A percentile compares a stretch with the other conserved stretches of the same genome.
phyloP scores from a whole-genome alignment of 2,329 filamentous ascomycete species.

The Dactylonectria macrodidyma region DNA sequence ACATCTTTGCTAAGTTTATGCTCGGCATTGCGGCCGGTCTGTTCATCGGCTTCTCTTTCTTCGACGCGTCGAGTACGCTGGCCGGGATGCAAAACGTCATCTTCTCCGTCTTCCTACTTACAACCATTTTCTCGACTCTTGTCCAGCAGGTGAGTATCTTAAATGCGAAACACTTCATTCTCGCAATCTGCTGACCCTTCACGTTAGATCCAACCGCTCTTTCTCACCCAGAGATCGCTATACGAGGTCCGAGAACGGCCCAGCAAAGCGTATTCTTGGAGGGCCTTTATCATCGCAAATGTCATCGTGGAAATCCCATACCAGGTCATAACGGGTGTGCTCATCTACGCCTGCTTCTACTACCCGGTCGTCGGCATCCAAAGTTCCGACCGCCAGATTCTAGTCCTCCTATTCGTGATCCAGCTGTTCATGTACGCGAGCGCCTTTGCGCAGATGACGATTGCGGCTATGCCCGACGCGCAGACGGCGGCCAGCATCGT shows the following conservation, averaged over 20 bases:
- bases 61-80: slow-evolving; percentile 64
- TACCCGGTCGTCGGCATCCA: slow-evolving; percentile 71
- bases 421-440: slow-evolving; percentile 80
- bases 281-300: slow-evolving; percentile 80
- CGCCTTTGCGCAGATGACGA: slow-evolving; percentile 81
- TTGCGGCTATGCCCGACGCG: slow-evolving; percentile 78
- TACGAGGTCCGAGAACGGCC: slow-evolving; percentile 86
- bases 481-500: slow-evolving; percentile 77
- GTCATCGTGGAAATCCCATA: slow-evolving; percentile 81
- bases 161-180: not conserved
- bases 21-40: slow-evolving; percentile 73
- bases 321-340: slow-evolving; percentile 74
- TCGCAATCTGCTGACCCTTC: slow-evolving; percentile 22
- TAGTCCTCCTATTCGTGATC: slow-evolving; percentile 76
- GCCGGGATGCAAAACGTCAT: slow-evolving; percentile 82
- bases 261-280: slow-evolving; percentile 82
- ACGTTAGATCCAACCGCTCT: slow-evolving; percentile 78
- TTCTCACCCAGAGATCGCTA: slow-evolving; percentile 79
- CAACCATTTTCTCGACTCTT: slow-evolving; percentile 80
- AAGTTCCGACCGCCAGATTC: slow-evolving; percentile 69
- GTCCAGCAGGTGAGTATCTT: slow-evolving; percentile 67
- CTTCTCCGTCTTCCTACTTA: slow-evolving; percentile 82
- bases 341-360: slow-evolving; percentile 78
- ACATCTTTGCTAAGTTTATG: slow-evolving; percentile 80
- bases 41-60: slow-evolving; percentile 85